Conservation (phyloP, 805 yeast genomes). For the Nakazawaea wickerhamii region DNA sequence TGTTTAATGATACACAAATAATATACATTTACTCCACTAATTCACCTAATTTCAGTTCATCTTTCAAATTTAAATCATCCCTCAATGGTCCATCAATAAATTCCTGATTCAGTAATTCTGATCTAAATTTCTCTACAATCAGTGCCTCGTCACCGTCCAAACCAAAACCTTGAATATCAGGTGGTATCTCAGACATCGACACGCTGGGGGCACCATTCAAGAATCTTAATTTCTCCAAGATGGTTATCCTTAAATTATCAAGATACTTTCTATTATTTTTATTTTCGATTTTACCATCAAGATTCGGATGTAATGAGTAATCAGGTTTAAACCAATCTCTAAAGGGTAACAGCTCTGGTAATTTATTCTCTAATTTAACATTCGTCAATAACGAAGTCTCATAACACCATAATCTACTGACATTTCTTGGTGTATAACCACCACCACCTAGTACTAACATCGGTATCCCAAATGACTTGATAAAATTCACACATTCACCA, state of each 20-base stretch:
- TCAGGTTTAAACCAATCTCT: conserved; percentile 88
- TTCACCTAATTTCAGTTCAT: conserved; percentile 32
- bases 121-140: conserved; percentile 28
- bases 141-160: conserved; percentile 33
- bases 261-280: conserved; percentile 78
- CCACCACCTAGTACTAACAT: conserved; percentile 95
- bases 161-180: conserved; percentile 41
- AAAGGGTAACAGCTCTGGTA: conserved; percentile 73
- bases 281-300: conserved; percentile 79
- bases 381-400: conserved; percentile 89
- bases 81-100: conserved; percentile 19
- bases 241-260: conserved; percentile 69
- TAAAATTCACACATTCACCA: conserved; percentile 89
- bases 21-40: conserved; percentile 14
- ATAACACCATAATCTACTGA: conserved; percentile 90
- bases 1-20: background rate
- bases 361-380: conserved; percentile 65
- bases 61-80: conserved; percentile 31
- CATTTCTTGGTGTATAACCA: conserved; percentile 95
- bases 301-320: conserved; percentile 76
- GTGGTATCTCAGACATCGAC: conserved; percentile 86
- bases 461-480: conserved; percentile 86
- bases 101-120: conserved; percentile 30
- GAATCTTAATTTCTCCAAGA: conserved; percentile 75
- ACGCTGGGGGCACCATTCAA: conserved; percentile 93